Conservation (phyloP, 495 filamentous ascomycete genomes). For the Penicillium antarcticum region DNA sequence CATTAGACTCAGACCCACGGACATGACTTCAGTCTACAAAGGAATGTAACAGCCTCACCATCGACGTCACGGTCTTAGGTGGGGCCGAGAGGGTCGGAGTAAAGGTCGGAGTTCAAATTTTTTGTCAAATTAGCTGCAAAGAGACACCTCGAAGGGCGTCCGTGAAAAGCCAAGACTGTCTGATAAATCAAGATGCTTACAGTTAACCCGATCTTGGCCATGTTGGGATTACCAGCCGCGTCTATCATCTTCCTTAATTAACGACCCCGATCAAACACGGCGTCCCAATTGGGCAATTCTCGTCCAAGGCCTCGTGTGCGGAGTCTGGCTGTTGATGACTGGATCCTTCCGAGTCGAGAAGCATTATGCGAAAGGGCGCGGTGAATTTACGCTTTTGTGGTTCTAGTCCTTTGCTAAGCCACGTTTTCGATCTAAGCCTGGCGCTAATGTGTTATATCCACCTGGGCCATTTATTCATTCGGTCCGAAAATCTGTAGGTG, state of each 20-base stretch:
- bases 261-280: background rate
- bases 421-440: background rate
- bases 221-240: background rate
- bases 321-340: background rate
- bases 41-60: constrained; percentile 1
- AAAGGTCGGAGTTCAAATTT: constrained; percentile 7
- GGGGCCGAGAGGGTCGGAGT: constrained; percentile 7
- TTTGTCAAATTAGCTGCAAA: background rate
- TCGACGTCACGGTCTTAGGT: constrained; percentile 16
- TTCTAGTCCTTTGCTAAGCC: background rate
- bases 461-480: too few species aligned
- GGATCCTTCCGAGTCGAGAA: background rate
- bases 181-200: background rate
- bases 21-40: constrained; percentile 7
- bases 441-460: too few species aligned
- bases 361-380: background rate
- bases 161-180: background rate
- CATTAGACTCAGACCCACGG: constrained; percentile 10
- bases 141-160: background rate
- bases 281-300: background rate
- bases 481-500: too few species aligned
- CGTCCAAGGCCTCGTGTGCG: background rate
- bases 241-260: background rate
- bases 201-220: background rate
- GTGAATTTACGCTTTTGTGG: background rate